Evolutionary conservation across 2,329 filamentous ascomycete species (phyloP).

Genomic region (Zymoseptoria passerinii): DNA sequence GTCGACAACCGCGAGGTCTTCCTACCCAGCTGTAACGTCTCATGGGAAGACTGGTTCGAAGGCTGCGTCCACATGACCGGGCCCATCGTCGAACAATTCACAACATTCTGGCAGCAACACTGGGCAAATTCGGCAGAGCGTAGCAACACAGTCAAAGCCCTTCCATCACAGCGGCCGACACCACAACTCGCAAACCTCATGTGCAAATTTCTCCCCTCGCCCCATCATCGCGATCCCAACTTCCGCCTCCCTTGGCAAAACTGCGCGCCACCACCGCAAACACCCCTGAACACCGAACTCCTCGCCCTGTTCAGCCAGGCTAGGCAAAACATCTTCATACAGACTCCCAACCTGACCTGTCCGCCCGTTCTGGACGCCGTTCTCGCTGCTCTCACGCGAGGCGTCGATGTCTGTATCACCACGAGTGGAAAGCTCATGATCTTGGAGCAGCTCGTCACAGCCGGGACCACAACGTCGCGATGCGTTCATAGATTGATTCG

Average conservation of each 20-base stretch:
- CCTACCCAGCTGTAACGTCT: slow-evolving; percentile 74
- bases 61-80: slow-evolving; percentile 62
- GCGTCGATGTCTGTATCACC: slow-evolving; percentile 52
- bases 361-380: slow-evolving; percentile 55
- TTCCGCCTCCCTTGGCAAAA: slow-evolving; percentile 50
- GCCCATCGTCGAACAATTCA: slow-evolving; percentile 51
- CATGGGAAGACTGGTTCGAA: slow-evolving; percentile 84
- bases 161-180: not conserved
- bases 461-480: slow-evolving; percentile 62
- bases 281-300: slow-evolving; percentile 60
- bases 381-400: slow-evolving; percentile 52
- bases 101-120: slow-evolving; percentile 59
- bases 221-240: slow-evolving; percentile 60
- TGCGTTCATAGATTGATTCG: slow-evolving; percentile 54
- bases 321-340: slow-evolving; percentile 53
- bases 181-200: slow-evolving; percentile 28
- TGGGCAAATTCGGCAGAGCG: slow-evolving; percentile 46
- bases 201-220: slow-evolving; percentile 63
- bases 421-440: slow-evolving; percentile 36
- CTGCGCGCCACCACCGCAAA: slow-evolving; percentile 47
- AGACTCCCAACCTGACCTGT: slow-evolving; percentile 72
- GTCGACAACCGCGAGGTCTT: slow-evolving; percentile 60
- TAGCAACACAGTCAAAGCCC: slow-evolving; percentile 1
- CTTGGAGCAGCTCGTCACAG: slow-evolving; percentile 71
- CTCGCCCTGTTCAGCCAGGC: slow-evolving; percentile 54